A percentile compares a stretch with the other conserved stretches of the same genome.
These are phyloP conservation scores for Blastocladiella britannica DNA, from an alignment of 192 early-diverging fungal species.

Conservation along the genomic window DNA sequence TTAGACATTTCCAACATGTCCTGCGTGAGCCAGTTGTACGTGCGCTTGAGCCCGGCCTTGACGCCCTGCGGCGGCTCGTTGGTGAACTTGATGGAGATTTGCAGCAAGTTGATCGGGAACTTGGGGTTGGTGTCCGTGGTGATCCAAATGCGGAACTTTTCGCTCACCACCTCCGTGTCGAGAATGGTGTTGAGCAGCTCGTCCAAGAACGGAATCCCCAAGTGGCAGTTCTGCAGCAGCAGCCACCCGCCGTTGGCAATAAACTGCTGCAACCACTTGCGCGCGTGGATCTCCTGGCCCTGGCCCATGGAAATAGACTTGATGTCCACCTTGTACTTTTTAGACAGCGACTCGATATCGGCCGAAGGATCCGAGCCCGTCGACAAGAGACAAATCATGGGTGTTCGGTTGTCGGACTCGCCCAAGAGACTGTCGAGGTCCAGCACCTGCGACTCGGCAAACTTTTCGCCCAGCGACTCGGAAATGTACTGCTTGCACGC, in stretches of 20 bases:
- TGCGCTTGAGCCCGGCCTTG: conserved; percentile 41
- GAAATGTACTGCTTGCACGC: conserved; percentile 44
- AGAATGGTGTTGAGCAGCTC: conserved; percentile 30
- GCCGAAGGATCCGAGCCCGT: conserved; percentile 39
- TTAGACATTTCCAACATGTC: conserved; percentile 45
- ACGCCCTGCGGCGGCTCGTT: conserved; percentile 46
- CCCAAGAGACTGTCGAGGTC: conserved; percentile 33
- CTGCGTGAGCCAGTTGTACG: conserved; percentile 44
- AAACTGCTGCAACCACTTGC: conserved; percentile 32
- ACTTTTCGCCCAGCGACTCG: conserved; percentile 18
- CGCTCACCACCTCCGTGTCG: conserved; percentile 33
- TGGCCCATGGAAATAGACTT: conserved; percentile 52
- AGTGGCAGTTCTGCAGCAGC: conserved; percentile 40
- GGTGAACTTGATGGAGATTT: conserved; percentile 43
- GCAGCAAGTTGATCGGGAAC: conserved; percentile 44
- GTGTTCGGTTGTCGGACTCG: conserved; percentile 38
- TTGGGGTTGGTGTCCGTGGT: conserved; percentile 34
- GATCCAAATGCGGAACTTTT: conserved; percentile 46
- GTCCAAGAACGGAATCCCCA: conserved; percentile 45
- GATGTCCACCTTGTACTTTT: conserved; percentile 42
- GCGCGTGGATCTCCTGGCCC: conserved; percentile 42
- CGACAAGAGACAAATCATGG: conserved; percentile 45
- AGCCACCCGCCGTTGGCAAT: conserved; percentile 45
- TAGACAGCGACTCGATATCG: conserved; percentile 39
- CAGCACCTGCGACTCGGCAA: conserved; percentile 43